Evolutionary conservation across 1,284 basidiomycete species (phyloP), one percentile per base, ranked within the genome.

Genomic region (Leccinum griseonigrum): DNA sequence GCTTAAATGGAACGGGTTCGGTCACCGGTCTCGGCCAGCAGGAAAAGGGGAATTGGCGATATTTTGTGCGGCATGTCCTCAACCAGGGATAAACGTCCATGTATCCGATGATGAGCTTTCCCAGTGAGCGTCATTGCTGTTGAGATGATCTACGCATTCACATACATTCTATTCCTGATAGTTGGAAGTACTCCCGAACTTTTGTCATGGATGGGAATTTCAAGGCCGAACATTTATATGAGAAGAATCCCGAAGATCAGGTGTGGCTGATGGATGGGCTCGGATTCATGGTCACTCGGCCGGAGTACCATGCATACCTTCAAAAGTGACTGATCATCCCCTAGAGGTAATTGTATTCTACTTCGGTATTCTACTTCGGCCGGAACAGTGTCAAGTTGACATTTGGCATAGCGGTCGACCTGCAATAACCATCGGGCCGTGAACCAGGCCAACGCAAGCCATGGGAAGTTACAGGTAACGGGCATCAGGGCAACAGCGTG

Each of bases 401-500:
- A 3, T 28, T 40, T 16, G 14, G 38, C 5, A 40, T 16, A 60
- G 58, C 7, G n/a, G 28, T 55, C 55, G 1, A 46, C 29, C 0
- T 63, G 61, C 54, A 48, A 63, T 13, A 60, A 64, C 8, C 59
- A 65, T 31, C 4, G 28, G 1, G 68, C 65, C 0, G 60, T 67
- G 0, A 60, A 66, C 1, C 46, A 43, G 2, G 57, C 64, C 1
- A 59, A 63, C 29, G 11, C 32, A 0, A 48, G 48, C 16, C 6
- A 14, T 1, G 58, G 46, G 2, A 60, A 64, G 1, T 26, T 69
- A 3, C 53, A 63, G 14, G 55, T 54, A 0, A 66, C 63, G 1
- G 60, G 68, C 0, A 66, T 69, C 14, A 62, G 68, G 14, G 69
- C 54, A 13, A 60, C 56, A 1, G 68, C 64, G 1, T 69, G 68